These are phyloP conservation scores for Backusella australiensis DNA, from an alignment of 192 early-diverging fungal species.

Conservation along the genomic window DNA sequence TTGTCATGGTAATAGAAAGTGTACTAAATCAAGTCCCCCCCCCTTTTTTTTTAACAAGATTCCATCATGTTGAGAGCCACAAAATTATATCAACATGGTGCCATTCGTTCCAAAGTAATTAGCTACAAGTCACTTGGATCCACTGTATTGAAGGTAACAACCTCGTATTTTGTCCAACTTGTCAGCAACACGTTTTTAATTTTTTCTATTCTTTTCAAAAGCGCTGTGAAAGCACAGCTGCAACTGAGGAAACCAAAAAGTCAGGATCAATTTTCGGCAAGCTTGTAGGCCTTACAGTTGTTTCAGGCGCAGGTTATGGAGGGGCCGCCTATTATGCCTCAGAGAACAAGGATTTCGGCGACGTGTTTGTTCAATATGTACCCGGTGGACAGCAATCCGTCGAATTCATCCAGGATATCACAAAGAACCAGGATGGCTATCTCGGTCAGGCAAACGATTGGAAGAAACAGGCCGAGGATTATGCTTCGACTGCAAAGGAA, in stretches of 20 bases:
- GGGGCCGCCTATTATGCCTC: constrained; percentile 55
- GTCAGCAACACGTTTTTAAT: not conserved
- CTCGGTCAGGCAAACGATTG: constrained; percentile 29
- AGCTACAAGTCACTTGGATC: not conserved
- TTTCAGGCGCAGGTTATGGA: constrained; percentile 40
- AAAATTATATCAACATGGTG: constrained; percentile 15
- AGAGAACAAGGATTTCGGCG: constrained; percentile 53
- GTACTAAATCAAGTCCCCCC: not conserved
- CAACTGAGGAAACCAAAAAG: not conserved
- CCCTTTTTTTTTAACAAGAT: not conserved
- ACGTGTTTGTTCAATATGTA: constrained; percentile 54
- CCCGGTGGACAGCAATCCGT: constrained; percentile 55
- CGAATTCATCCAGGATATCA: constrained; percentile 48
- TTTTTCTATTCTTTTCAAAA: not conserved
- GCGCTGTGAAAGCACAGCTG: constrained; percentile 27
- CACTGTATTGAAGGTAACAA: constrained; percentile 15
- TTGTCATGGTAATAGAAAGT: not conserved
- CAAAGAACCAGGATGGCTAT: constrained; percentile 39
- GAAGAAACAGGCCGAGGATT: constrained; percentile 31
- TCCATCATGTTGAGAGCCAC: constrained; percentile 24
- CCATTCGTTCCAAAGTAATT: constrained; percentile 12
- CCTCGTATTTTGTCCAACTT: not conserved
- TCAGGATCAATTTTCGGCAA: constrained; percentile 19
- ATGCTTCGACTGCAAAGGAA: constrained; percentile 19
- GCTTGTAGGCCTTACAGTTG: constrained; percentile 12